Percentiles rank a stretch among this genome's conserved stretches.
These are phyloP conservation scores for Podaxis sp. DNA, from an alignment of 768 basidiomycete species.

Conservation along the genomic window DNA sequence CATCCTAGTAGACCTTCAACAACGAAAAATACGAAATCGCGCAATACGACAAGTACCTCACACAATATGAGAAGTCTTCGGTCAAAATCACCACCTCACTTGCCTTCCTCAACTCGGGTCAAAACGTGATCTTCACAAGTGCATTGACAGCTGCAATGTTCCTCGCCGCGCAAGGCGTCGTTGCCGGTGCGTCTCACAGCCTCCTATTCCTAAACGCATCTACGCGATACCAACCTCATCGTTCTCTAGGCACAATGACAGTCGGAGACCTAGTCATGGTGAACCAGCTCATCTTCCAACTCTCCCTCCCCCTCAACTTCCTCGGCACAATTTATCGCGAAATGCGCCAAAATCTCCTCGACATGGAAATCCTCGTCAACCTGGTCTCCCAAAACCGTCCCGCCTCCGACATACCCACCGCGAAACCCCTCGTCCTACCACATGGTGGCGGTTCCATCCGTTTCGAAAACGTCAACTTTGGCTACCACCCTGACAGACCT, in stretches of 20 bases:
- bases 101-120: conserved; percentile 92
- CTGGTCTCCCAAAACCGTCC: conserved; percentile 80
- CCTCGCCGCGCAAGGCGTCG: conserved; percentile 90
- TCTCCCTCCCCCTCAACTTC: conserved; percentile 96
- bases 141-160: conserved; percentile 96
- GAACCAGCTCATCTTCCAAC: conserved; percentile 96
- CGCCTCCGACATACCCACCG: conserved; percentile 61
- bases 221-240: neutral
- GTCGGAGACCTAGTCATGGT: conserved; percentile 99
- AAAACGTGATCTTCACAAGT: conserved; percentile 93
- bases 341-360: conserved; percentile 90
- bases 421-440: conserved; percentile 63
- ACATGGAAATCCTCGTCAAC: conserved; percentile 96
- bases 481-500: conserved; percentile 86
- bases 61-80: conserved; percentile 86
- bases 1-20: conserved; percentile 79
- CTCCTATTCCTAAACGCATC: neutral
- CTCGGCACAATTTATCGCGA: conserved; percentile 97
- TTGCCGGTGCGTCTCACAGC: conserved; percentile 61
- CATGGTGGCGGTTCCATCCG: conserved; percentile 47
- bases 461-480: conserved; percentile 91
- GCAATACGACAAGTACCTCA: conserved; percentile 89
- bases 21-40: conserved; percentile 90
- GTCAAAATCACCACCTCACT: conserved; percentile 95
- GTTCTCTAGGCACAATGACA: conserved; percentile 83